Conservation (phyloP, 345 rosid species). For the Rhizophora mangle region DNA sequence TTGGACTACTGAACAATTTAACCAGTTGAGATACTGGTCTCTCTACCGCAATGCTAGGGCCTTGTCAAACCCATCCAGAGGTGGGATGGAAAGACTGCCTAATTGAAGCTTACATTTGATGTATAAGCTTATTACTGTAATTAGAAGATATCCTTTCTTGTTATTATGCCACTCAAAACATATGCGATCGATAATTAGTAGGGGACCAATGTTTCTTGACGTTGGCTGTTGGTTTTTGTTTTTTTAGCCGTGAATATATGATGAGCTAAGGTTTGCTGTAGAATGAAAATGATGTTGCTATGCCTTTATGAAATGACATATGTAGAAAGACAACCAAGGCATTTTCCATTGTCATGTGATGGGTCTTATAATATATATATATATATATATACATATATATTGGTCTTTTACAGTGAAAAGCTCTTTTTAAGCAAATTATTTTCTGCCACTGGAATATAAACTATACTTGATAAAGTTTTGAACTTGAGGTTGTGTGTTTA, state of each 20-base stretch:
- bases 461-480: too few species aligned
- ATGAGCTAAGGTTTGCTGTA: not conserved
- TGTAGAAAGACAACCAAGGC: not conserved
- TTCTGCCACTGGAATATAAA: too few species aligned
- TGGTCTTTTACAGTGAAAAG: too few species aligned
- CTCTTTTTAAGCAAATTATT: too few species aligned
- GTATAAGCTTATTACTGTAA: constrained; percentile 54
- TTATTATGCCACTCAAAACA: constrained; percentile 18
- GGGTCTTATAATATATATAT: not conserved
- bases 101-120: constrained; percentile 29
- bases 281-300: constrained; percentile 1
- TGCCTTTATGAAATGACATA: not conserved
- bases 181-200: constrained; percentile 27
- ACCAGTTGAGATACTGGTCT: constrained; percentile 26
- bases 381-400: too few species aligned
- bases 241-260: constrained; percentile 14
- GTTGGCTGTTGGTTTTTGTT: constrained; percentile 12
- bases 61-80: constrained; percentile 19
- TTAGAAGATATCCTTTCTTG: constrained; percentile 38
- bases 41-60: constrained; percentile 30
- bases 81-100: constrained; percentile 24
- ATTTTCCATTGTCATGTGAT: constrained; percentile 21
- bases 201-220: constrained; percentile 23
- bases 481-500: too few species aligned
- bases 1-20: constrained; percentile 47